Evolutionary conservation across 2,329 filamentous ascomycete genomes (phyloP), one percentile per base, ranked within the genome.

Genomic region (Fusarium sp.): DNA sequence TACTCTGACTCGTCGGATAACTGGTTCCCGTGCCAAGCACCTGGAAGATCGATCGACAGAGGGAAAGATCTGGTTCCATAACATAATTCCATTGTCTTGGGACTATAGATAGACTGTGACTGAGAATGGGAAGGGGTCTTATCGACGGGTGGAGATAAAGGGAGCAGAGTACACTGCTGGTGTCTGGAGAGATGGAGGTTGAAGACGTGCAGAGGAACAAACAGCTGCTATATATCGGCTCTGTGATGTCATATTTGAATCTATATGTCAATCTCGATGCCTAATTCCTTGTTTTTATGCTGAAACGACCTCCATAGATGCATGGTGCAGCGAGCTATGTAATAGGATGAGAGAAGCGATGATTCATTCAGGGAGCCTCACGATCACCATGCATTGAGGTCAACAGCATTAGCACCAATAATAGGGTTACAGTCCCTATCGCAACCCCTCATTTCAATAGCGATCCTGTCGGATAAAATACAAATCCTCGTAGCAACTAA

Each of bases 81-180:
- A 9, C 19, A 21, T 1, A 21, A 18, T 16, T 25, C 10, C 31
- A 51, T 33, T 18, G 18, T 10, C 1, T 21, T 19, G 25, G 25
- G 25, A 10, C n/a, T n/a, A 4, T 2, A 41, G 14, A 16, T 18
- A 23, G 5, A 14, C 1, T 29, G 10, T 5, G 4, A 16, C n/a
- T 11, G 3, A 11, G 41, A 42, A 11, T 8, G 4, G 2, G 10
- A 23, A 2, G 15, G 1, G 9, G n/a, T n/a, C n/a, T n/a, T n/a
- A n/a, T n/a, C 11, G n/a, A 11, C 41, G 2, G 15, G 15, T 18
- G 6, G 8, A 16, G 5, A 23, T 23, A 18, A 35, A 35, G 33
- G 10, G 4, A 7, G 33, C 7, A 18, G 16, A 18, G 33, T 18
- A 18, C 16, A 35, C 15, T 35, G 8, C 33, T 2, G 21, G 0